Base-by-base conservation (phyloP, 23 red algal species). In the Gracilaria caudata region DNA sequence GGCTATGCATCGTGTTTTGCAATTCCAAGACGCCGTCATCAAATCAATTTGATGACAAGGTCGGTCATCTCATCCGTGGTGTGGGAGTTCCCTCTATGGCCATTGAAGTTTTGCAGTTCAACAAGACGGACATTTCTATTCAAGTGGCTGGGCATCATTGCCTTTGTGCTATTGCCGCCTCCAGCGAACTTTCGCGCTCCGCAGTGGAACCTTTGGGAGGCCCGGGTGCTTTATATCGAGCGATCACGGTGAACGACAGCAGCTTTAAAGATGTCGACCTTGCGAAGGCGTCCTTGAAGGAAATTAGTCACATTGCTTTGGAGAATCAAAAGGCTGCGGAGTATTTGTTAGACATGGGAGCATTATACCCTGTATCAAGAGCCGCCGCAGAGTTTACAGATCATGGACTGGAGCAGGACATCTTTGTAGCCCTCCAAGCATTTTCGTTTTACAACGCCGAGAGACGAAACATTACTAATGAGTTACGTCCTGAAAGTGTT, bases 381-480 rank as follows among this genome's bases (percentile, higher is more conserved):
- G 68, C 85, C 6, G 85, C 85, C 26, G 85, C 63, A 21, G 85
- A 79, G 12, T 89, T 89, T 34, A 89, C 85, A 16, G 85, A 89
- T 49, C 68, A 89, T 49, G 30, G 85, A 28, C 21, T 89, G 34
- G 85, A 89, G 29, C 43, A 72, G 13, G 85, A 89, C 35, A 89
- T 89, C 17, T 65, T 89, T 59, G 51, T 49, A 20, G 85, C 85
- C 13, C 72, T 89, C 17, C 72, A 72, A 20, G 85, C 85, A 29
- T 89, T 89, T 78, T 79, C 85, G 51, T 89, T 89, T 54, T 89
- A 89, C 60, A 66, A 68, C 19, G 51, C 73, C 34, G 85, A 73
- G 6, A 71, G 68, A 54, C 85, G 85, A 43, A 89, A 89, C 30
- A 79, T 89, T 49, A 78, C n/a, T 89, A 32, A 89, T 89, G 85